Conservation (phyloP, 2,329 filamentous ascomycete species). For the Berkeleyomyces basicola region DNA sequence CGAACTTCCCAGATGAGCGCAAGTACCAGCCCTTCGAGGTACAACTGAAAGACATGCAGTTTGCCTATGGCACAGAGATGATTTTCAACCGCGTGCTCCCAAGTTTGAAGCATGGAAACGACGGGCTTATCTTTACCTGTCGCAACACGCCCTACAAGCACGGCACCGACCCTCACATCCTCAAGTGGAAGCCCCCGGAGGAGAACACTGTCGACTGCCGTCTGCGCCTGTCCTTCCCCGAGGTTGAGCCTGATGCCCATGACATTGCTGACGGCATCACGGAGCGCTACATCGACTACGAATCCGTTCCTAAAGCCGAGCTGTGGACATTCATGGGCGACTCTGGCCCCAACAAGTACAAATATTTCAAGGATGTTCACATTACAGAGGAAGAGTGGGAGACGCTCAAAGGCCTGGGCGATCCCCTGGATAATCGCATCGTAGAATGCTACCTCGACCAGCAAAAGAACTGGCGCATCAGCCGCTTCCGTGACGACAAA, state of each 20-base stretch:
- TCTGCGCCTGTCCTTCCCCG: constrained; percentile 59
- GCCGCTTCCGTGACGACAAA: constrained; percentile 88
- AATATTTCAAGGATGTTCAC: constrained; percentile 48
- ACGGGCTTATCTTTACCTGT: constrained; percentile 96
- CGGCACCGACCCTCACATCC: constrained; percentile 81
- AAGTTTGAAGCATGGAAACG: constrained; percentile 76
- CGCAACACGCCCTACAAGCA: constrained; percentile 69
- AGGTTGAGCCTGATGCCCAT: constrained; percentile 47
- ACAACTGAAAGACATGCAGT: constrained; percentile 77
- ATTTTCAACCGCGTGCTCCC: constrained; percentile 85
- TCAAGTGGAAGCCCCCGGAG: constrained; percentile 93
- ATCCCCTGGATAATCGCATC: constrained; percentile 71
- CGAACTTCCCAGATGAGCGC: constrained; percentile 51
- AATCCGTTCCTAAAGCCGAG: constrained; percentile 56
- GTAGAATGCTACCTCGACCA: constrained; percentile 79
- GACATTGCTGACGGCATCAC: constrained; percentile 51
- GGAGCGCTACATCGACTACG: constrained; percentile 57
- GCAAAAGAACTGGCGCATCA: constrained; percentile 62
- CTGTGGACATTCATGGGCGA: constrained; percentile 49
- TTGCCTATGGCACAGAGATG: constrained; percentile 74
- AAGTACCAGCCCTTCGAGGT: constrained; percentile 61
- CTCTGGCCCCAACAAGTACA: constrained; percentile 34
- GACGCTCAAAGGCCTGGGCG: constrained; percentile 50
- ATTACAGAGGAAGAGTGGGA: constrained; percentile 73
- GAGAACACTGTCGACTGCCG: constrained; percentile 95